phyloP scores from a whole-genome alignment of 148 eudicot species.

The Dianthus caryophyllus region DNA sequence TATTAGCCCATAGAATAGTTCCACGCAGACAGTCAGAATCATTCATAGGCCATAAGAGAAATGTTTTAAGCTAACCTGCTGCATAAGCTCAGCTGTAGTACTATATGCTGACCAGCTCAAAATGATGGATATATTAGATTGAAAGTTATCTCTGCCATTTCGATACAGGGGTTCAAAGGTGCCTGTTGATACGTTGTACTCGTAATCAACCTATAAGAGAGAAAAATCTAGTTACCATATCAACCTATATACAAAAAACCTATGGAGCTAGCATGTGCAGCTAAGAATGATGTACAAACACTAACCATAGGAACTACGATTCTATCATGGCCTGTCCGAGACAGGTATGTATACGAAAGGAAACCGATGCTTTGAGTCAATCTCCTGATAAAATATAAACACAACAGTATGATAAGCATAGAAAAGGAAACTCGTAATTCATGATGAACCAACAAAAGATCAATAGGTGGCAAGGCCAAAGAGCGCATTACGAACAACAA shows the following conservation, averaged over 20 bases:
- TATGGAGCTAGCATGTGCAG: neutral
- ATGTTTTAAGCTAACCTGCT: conserved; percentile 49
- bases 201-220: conserved; percentile 67
- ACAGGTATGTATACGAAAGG: conserved; percentile 77
- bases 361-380: conserved; percentile 88
- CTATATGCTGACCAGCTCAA: conserved; percentile 86
- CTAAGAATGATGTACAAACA: conserved; percentile 7
- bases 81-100: conserved; percentile 55
- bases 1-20: too few species aligned
- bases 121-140: conserved; percentile 51
- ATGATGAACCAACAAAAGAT: neutral
- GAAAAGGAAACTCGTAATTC: neutral
- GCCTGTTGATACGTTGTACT: conserved; percentile 40
- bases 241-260: neutral
- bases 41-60: neutral
- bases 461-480: neutral
- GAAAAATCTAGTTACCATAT: neutral
- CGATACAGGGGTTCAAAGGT: conserved; percentile 37
- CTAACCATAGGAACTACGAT: conserved; percentile 98
- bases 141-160: conserved; percentile 35
- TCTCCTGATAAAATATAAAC: conserved; percentile 45
- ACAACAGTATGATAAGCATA: neutral
- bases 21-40: too few species aligned
- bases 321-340: conserved; percentile 63
- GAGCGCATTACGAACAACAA: neutral